Evolutionary conservation across 371 early-diverging fungal genomes (phyloP), one percentile per base, ranked within the genome.

Genomic region (Batkoa obscura): DNA sequence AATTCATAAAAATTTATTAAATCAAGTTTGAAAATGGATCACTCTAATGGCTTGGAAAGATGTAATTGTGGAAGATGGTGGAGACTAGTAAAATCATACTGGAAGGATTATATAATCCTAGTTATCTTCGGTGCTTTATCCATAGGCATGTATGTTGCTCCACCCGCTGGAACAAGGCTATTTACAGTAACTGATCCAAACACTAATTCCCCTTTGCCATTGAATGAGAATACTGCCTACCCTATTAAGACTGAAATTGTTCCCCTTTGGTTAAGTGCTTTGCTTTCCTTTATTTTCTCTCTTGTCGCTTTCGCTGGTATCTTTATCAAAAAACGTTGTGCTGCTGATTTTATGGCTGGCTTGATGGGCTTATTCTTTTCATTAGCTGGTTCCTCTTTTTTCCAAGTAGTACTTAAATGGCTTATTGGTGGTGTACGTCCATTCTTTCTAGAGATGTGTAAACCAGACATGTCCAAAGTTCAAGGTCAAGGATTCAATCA

Each of bases 171-270:
- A 6, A 54, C 37, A 15, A 9, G 54, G 39, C 10, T 54, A 10
- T 54, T 54, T 17, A 23, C 23, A 23, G 23, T 23, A 23, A 23
- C 23, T 23, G 23, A 23, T 23, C 54, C 54, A 8, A 23, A 23
- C 23, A 23, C 23, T 23, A 23, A 23, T 23, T 23, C 23, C 23
- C 23, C 23, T 23, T 23, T 23, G 23, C 23, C 23, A 23, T 23
- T 23, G 23, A 4, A 33, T 3, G 3, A 6, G 6, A 50, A 33
- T 13, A 31, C 12, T 32, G 9, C 41, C 42, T 54, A 54, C 42
- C 54, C 54, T 12, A 54, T 54, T 6, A 54, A 54, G 42, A 15
- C 13, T 36, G 54, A 54, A 17, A 54, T 54, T 41, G 39, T 54
- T 23, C 54, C 54, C 39, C 10, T 54, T 13, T 54, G 54, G 54